Percentiles rank a stretch among this genome's conserved stretches.
These are phyloP conservation scores for Erythrobasidium yunnanense DNA, from an alignment of 768 basidiomycete species.

Conservation along the genomic window DNA sequence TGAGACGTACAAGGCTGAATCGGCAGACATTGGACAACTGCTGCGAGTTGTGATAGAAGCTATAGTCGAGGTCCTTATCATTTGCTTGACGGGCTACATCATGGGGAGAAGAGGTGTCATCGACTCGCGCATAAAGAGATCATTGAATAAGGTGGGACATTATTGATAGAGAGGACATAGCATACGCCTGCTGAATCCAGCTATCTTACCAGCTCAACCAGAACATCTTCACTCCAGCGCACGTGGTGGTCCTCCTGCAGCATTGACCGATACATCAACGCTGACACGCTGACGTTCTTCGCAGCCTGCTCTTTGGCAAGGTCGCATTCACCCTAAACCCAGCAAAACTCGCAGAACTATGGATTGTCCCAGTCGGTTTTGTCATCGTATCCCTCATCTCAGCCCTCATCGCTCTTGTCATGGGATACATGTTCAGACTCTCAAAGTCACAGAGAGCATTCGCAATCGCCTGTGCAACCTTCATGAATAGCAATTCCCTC, in stretches of 20 bases:
- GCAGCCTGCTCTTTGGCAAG: constrained; percentile 83
- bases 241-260: not conserved
- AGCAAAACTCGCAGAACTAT: constrained; percentile 67
- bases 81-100: constrained; percentile 41
- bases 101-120: constrained; percentile 69
- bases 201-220: constrained; percentile 57
- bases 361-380: constrained; percentile 53
- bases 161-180: not conserved
- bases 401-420: constrained; percentile 54
- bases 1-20: too few relatives aligned
- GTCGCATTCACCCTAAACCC: constrained; percentile 85
- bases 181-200: not conserved
- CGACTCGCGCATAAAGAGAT: constrained; percentile 71
- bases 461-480: constrained; percentile 35
- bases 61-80: constrained; percentile 13
- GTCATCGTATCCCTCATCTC: constrained; percentile 62
- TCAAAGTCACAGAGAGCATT: constrained; percentile 53
- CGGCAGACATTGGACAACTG: not conserved
- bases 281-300: constrained; percentile 42
- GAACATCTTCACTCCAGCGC: constrained; percentile 55
- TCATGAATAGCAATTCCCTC: constrained; percentile 61
- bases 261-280: constrained; percentile 1
- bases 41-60: not conserved
- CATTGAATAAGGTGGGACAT: constrained; percentile 29
- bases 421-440: constrained; percentile 58